Percentiles rank a stretch among this genome's conserved stretches.
These are phyloP conservation scores for Suhomyces vadensis DNA, from an alignment of 805 yeast genomes.

Conservation along the genomic window DNA sequence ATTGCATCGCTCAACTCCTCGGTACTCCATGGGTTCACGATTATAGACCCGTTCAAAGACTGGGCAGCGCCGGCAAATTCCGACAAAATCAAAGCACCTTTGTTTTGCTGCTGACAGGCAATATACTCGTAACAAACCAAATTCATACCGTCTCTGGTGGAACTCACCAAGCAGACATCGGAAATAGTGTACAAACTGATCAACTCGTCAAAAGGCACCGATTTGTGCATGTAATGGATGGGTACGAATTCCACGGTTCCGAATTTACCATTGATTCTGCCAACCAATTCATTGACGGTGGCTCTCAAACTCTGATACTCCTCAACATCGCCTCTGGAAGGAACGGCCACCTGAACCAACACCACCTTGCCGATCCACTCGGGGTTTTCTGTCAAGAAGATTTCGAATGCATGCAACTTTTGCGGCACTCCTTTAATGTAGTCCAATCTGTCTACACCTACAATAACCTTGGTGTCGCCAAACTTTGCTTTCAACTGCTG, in stretches of 20 bases:
- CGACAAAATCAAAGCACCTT: constrained; percentile 84
- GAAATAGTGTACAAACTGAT: constrained; percentile 81
- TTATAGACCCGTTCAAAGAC: constrained; percentile 86
- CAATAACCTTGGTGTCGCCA: constrained; percentile 82
- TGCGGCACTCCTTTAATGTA: constrained; percentile 98
- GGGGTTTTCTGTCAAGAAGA: constrained; percentile 87
- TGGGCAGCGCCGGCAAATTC: constrained; percentile 99
- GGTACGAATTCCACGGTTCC: constrained; percentile 98
- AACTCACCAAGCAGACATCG: constrained; percentile 89
- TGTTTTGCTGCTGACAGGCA: constrained; percentile 85
- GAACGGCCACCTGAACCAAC: constrained; percentile 94
- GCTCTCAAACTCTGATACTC: constrained; percentile 94
- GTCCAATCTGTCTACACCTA: constrained; percentile 95
- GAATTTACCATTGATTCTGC: constrained; percentile 92
- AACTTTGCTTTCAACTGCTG: constrained; percentile 57
- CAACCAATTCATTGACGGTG: constrained; percentile 93
- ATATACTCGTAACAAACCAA: constrained; percentile 94
- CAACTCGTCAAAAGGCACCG: constrained; percentile 87
- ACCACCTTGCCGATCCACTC: constrained; percentile 98
- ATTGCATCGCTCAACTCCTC: constrained; percentile 89
- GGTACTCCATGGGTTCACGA: constrained; percentile 98
- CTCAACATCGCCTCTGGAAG: constrained; percentile 96
- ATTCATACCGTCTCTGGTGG: constrained; percentile 99
- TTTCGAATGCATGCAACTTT: constrained; percentile 93
- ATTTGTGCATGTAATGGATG: constrained; percentile 92